Conservation (phyloP, 108 stramenopile genomes). For the Pseudonitzschia pungens region DNA sequence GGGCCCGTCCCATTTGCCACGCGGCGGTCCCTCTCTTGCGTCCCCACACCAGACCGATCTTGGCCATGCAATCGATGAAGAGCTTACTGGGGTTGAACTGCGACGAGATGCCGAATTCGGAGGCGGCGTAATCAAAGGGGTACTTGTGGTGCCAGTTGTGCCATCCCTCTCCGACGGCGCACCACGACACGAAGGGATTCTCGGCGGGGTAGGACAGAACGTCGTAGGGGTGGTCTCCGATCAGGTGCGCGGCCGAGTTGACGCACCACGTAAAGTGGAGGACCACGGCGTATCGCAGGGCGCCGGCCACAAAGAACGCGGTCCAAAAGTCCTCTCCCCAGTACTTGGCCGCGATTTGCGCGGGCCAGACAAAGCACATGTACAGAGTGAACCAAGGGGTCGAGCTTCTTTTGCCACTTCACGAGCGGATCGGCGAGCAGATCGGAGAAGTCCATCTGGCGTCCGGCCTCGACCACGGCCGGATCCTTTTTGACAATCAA, state of each 20-base stretch:
- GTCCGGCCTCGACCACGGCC: slow-evolving; percentile 92
- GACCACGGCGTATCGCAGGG: slow-evolving; percentile 90
- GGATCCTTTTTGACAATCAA: slow-evolving; percentile 97
- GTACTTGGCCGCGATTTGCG: slow-evolving; percentile 77
- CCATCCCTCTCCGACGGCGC: slow-evolving; percentile 98
- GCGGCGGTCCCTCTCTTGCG: slow-evolving; percentile 91
- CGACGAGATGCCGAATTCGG: slow-evolving; percentile 91
- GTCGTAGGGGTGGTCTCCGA: slow-evolving; percentile 98
- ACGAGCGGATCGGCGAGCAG: slow-evolving; percentile 91
- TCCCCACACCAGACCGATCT: slow-evolving; percentile 88
- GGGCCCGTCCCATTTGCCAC: slow-evolving; percentile 86
- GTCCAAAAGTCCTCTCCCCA: slow-evolving; percentile 98
- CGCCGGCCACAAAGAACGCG: slow-evolving; percentile 97
- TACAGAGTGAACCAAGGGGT: slow-evolving; percentile 98
- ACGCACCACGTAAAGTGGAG: slow-evolving; percentile 98
- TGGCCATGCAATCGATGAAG: slow-evolving; percentile 87
- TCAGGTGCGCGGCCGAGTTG: slow-evolving; percentile 98
- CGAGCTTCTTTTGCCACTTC: slow-evolving; percentile 89
- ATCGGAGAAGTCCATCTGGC: slow-evolving; percentile 93
- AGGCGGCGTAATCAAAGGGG: slow-evolving; percentile 98
- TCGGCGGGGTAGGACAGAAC: slow-evolving; percentile 93
- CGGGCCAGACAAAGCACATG: slow-evolving; percentile 99
- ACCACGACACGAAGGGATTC: slow-evolving; percentile 94
- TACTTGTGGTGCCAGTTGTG: slow-evolving; percentile 99
- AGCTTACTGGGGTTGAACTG: slow-evolving; percentile 99